A percentile compares a stretch with the other conserved stretches of the same genome.
phyloP scores from a whole-genome alignment of 2,329 filamentous ascomycete genomes.

The Coleophoma crateriformis region DNA sequence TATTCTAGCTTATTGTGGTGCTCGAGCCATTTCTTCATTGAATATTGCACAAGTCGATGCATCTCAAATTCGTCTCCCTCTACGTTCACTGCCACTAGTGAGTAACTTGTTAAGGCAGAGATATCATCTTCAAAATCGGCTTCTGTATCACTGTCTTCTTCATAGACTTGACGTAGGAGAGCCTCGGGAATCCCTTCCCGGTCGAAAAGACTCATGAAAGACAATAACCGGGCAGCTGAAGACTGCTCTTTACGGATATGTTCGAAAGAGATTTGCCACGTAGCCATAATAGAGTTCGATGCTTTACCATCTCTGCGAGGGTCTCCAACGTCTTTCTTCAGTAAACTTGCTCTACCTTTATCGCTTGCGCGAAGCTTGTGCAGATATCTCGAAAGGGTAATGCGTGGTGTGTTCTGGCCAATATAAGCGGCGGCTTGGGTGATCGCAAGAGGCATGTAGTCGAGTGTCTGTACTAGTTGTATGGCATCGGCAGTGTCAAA shows the following conservation, averaged over 20 bases:
- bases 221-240: not conserved
- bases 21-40: not conserved
- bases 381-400: not conserved
- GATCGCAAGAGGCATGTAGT: not conserved
- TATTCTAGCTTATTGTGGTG: too few relatives aligned
- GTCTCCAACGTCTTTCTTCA: not conserved
- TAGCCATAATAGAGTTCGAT: not conserved
- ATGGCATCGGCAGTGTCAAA: not conserved
- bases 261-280: slow-evolving; percentile 1
- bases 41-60: not conserved
- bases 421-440: not conserved
- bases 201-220: not conserved
- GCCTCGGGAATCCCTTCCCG: not conserved
- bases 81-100: not conserved
- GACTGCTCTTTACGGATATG: not conserved
- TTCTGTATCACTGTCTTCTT: not conserved
- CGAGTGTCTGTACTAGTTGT: not conserved
- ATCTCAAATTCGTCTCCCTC: not conserved
- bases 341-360: not conserved
- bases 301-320: not conserved
- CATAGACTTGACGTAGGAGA: not conserved
- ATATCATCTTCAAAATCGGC: not conserved
- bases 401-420: not conserved
- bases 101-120: not conserved
- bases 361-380: not conserved